Evolutionary conservation across 148 eudicot genomes (phyloP).

Genomic region (Chenopodium quinoa): DNA sequence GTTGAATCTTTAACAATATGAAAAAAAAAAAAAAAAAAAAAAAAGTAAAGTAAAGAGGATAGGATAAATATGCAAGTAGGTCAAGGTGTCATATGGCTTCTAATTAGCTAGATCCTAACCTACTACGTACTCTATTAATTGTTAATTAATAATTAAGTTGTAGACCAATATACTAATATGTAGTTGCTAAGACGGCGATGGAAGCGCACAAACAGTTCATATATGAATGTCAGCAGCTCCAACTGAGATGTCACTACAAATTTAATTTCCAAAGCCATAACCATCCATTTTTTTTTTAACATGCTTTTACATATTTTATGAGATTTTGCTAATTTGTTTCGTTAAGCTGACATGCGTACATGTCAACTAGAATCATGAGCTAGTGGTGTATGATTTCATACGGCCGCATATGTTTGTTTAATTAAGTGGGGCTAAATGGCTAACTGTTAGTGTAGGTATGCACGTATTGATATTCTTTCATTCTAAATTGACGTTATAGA

Average conservation of each 20-base stretch:
- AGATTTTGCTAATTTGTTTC: constrained; percentile 6
- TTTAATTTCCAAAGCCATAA: constrained; percentile 3
- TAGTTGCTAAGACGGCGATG: constrained; percentile 14
- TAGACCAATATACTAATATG: neutral
- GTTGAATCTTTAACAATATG: neutral
- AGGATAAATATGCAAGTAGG: constrained; percentile 3
- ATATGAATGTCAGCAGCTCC: constrained; percentile 6
- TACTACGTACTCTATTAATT: neutral
- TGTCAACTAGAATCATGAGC: neutral
- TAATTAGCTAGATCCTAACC: constrained; percentile 6
- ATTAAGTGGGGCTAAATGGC: neutral
- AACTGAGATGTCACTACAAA: constrained; percentile 19
- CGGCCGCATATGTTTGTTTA: neutral
- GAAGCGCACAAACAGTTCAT: constrained; percentile 1
- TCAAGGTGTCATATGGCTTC: neutral
- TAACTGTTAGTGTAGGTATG: too few species aligned
- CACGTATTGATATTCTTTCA: too few species aligned
- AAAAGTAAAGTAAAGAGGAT: neutral
- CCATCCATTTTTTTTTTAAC: neutral
- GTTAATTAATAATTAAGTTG: neutral
- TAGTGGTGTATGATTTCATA: constrained; percentile 10
- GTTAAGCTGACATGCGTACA: constrained; percentile 14
- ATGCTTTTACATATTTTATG: neutral
- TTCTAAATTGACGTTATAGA: too few species aligned
- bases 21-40: neutral